Evolutionary conservation across 768 basidiomycete species (phyloP), one percentile per base, ranked within the genome.

Genomic region (Dacryopinax primogenitus): DNA sequence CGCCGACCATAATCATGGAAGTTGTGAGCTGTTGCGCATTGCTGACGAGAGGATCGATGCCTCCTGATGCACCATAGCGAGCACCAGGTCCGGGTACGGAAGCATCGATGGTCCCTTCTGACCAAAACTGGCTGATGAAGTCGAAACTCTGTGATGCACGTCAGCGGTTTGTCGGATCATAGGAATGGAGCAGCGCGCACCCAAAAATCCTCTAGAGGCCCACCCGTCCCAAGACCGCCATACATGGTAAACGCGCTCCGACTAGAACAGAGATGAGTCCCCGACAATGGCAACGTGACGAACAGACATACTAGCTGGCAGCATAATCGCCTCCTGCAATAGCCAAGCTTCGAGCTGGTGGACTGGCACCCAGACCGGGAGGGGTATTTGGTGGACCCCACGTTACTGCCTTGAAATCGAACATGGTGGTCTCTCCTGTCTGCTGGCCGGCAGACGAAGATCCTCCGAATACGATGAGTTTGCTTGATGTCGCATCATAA

Each of bases 281-380:
- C 36, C 67, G 66, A 63, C 37, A 18, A 12, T 18, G 21, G 64
- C n/a, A 64, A 63, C 66, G 61, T 67, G 63, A 71, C 62, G 65
- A 69, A n/a, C n/a, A n/a, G 66, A 81, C 87, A 69, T 65, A 88
- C 88, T 90, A 87, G 86, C 86, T 91, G 12, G 88, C 87, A 47
- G 88, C 89, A 68, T 81, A 82, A 76, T 91, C 90, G 23, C 77
- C 75, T 3, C 87, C 90, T 44, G 81, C 76, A 39, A 89, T 70
- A 41, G 65, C 45, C 39, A 81, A 81, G 74, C 82, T 85, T 72
- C 87, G 80, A 32, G 86, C 79, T 15, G 86, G 77, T 7, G 89
- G 89, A 6, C 73, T 73, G 0, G 71, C 33, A 16, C 30, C 23
- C 6, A 86, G 80, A 73, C 76, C 78, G 13, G 74, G 9, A 23